Conservation (phyloP, 192 early-diverging fungal genomes). For the Helicostylum pulchrum region DNA sequence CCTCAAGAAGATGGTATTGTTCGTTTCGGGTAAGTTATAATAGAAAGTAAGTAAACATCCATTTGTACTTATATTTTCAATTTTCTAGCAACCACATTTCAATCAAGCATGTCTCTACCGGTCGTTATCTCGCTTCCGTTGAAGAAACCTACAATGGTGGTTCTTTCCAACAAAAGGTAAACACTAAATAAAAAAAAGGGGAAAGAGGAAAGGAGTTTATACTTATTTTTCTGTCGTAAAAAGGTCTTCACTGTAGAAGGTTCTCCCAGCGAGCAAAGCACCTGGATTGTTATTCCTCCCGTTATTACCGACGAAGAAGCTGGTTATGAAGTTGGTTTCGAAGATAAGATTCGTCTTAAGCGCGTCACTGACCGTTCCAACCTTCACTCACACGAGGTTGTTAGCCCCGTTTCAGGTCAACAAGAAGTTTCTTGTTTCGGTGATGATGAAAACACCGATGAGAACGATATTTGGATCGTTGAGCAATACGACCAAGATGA, state of each 20-base stretch:
- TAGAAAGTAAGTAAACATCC: not conserved
- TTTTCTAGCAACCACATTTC: slow-evolving; percentile 32
- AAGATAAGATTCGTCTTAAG: slow-evolving; percentile 50
- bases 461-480: slow-evolving; percentile 58
- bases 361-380: slow-evolving; percentile 47
- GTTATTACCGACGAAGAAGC: slow-evolving; percentile 41
- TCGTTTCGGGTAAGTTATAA: slow-evolving; percentile 3
- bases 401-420: slow-evolving; percentile 47
- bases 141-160: slow-evolving; percentile 45
- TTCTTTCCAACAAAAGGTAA: slow-evolving; percentile 50
- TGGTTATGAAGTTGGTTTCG: slow-evolving; percentile 46
- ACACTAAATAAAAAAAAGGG: not conserved
- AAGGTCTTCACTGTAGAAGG: slow-evolving; percentile 43
- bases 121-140: slow-evolving; percentile 46
- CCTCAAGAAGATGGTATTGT: slow-evolving; percentile 13
- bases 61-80: not conserved
- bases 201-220: not conserved
- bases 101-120: slow-evolving; percentile 52
- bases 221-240: not conserved
- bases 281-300: slow-evolving; percentile 55
- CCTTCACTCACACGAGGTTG: slow-evolving; percentile 54
- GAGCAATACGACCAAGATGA: slow-evolving; percentile 3
- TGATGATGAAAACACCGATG: slow-evolving; percentile 44
- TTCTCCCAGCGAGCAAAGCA: slow-evolving; percentile 39
- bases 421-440: slow-evolving; percentile 60